Conservation (phyloP, 768 basidiomycete species). For the Boletus sp. region DNA sequence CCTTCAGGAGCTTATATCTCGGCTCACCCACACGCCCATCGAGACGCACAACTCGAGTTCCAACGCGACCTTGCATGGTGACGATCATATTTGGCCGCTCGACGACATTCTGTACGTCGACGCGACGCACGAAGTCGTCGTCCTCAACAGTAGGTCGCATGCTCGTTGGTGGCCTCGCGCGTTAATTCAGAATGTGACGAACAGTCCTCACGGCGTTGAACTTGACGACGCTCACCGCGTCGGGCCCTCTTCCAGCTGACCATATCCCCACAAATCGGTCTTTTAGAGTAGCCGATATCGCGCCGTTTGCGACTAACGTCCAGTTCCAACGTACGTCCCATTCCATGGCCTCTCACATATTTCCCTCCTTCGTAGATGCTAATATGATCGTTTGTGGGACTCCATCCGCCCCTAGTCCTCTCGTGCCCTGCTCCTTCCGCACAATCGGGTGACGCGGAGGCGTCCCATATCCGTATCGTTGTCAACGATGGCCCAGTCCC, state of each 20-base stretch:
- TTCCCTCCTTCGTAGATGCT: not conserved
- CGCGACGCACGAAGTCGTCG: slow-evolving; percentile 89
- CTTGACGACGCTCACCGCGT: slow-evolving; percentile 65
- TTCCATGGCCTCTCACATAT: not conserved
- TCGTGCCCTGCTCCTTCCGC: slow-evolving; percentile 40
- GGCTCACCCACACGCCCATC: slow-evolving; percentile 77
- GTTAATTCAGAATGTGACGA: not conserved
- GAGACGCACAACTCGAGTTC: slow-evolving; percentile 74
- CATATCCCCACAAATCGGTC: slow-evolving; percentile 64
- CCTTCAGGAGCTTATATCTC: slow-evolving; percentile 78
- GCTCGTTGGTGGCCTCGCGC: not conserved
- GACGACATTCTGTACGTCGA: slow-evolving; percentile 78
- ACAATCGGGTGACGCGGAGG: slow-evolving; percentile 25
- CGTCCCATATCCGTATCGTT: slow-evolving; percentile 72
- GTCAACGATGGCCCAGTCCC: slow-evolving; percentile 88
- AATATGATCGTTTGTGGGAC: not conserved
- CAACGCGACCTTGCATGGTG: slow-evolving; percentile 77
- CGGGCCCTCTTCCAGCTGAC: slow-evolving; percentile 74
- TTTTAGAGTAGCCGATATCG: slow-evolving; percentile 73
- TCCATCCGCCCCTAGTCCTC: slow-evolving; percentile 47
- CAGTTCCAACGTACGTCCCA: slow-evolving; percentile 76
- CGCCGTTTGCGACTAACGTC: slow-evolving; percentile 86
- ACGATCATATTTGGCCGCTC: slow-evolving; percentile 67
- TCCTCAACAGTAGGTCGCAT: slow-evolving; percentile 64
- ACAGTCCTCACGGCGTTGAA: slow-evolving; percentile 84